Conservation (phyloP, 202 grass and related monocot species). For the Saccharum hybrid region DNA sequence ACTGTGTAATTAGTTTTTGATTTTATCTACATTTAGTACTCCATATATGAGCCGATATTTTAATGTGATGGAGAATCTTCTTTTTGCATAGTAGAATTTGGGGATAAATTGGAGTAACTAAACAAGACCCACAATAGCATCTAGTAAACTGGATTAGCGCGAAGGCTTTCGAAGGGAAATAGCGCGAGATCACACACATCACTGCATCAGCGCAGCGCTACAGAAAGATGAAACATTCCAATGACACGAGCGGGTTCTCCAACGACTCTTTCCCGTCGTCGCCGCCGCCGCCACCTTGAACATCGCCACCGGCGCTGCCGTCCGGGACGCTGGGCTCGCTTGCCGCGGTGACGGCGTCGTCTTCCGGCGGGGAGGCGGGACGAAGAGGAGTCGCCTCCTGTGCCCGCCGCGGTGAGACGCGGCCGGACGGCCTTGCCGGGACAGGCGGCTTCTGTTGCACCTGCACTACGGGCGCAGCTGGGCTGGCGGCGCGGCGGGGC, state of each 20-base stretch:
- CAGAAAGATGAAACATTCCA: conserved; percentile 96
- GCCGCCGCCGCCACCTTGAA: neutral
- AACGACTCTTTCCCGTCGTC: conserved; percentile 73
- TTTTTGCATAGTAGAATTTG: no score
- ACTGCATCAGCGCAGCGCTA: conserved; percentile 23
- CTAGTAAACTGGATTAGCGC: conserved; percentile 34
- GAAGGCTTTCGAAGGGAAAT: conserved; percentile 4
- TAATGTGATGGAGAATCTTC: no score
- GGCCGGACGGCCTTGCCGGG: conserved; percentile 28
- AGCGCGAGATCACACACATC: conserved; percentile 30
- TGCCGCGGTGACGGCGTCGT: conserved; percentile 2
- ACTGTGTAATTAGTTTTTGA: no score
- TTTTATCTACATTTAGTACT: no score
- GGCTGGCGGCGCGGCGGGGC: conserved; percentile 35
- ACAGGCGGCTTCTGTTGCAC: conserved; percentile 48
- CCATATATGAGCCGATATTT: no score
- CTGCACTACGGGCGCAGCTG: neutral
- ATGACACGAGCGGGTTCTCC: conserved; percentile 85
- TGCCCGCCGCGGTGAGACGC: conserved; percentile 7
- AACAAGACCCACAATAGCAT: no score
- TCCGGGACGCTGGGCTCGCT: conserved; percentile 15
- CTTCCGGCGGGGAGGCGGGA: neutral
- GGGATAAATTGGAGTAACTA: no score
- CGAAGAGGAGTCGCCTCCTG: conserved; percentile 19
- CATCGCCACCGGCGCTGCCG: neutral